Evolutionary conservation across 441 rosid genomes (phyloP).

Genomic region (Pelargonium fulgidum): DNA sequence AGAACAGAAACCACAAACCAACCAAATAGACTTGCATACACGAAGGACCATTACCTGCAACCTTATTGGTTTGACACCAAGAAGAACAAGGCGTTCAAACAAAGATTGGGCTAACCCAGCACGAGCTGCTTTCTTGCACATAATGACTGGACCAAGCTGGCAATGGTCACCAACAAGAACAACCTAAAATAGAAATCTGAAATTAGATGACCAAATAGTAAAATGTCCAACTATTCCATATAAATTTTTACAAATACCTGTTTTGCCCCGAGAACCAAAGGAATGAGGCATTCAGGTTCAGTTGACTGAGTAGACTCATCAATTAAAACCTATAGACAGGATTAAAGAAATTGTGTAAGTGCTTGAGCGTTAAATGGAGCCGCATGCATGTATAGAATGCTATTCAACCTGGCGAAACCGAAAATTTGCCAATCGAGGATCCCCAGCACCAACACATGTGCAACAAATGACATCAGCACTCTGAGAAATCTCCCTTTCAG

Average conservation of each 20-base stretch:
- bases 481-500: constrained; percentile 95
- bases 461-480: constrained; percentile 99
- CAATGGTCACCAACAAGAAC: constrained; percentile 99
- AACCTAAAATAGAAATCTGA: constrained; percentile 40
- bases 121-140: constrained; percentile 99
- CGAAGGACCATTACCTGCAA: constrained; percentile 64
- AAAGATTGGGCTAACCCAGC: constrained; percentile 98
- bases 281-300: constrained; percentile 99
- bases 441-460: constrained; percentile 99
- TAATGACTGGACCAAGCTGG: constrained; percentile 99
- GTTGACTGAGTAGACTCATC: constrained; percentile 99
- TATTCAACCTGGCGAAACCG: constrained; percentile 88
- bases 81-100: constrained; percentile 93
- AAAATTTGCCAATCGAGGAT: constrained; percentile 90
- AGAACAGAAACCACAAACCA: neutral
- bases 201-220: constrained; percentile 23
- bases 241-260: constrained; percentile 45
- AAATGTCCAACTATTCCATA: constrained; percentile 13
- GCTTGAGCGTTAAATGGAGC: constrained; percentile 15
- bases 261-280: constrained; percentile 96
- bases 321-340: constrained; percentile 69
- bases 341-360: constrained; percentile 24
- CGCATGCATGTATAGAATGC: constrained; percentile 3
- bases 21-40: neutral
- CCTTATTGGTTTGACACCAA: constrained; percentile 97